phyloP scores from a whole-genome alignment of 306 rosid species.

The Cicer cuneatum region DNA sequence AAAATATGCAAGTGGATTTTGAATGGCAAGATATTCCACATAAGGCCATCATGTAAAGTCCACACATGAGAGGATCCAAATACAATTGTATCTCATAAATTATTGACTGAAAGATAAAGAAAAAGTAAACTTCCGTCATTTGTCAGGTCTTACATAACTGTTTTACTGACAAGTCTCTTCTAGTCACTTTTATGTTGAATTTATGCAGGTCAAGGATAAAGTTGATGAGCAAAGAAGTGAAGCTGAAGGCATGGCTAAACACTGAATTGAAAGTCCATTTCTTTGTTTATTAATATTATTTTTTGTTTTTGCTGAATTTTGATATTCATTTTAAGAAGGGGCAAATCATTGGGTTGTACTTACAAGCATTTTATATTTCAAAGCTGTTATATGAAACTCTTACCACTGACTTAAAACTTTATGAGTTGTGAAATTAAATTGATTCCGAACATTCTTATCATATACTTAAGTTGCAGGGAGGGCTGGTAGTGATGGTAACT shows the following conservation, averaged over 20 bases:
- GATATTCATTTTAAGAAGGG: neutral
- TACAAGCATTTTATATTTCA: slow-evolving; percentile 7
- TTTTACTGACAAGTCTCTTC: neutral
- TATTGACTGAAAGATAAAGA: slow-evolving; percentile 23
- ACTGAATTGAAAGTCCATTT: slow-evolving; percentile 2
- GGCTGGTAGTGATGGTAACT: slow-evolving; percentile 46
- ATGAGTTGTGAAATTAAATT: slow-evolving; percentile 30
- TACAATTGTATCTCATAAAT: slow-evolving; percentile 13
- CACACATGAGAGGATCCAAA: neutral
- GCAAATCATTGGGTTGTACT: neutral
- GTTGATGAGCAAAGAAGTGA: slow-evolving; percentile 45
- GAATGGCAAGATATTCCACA: neutral
- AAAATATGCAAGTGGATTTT: neutral
- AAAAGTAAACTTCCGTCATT: slow-evolving; percentile 8
- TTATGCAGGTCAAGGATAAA: slow-evolving; percentile 60
- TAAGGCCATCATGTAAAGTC: neutral
- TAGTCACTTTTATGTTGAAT: slow-evolving; percentile 35
- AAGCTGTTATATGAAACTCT: slow-evolving; percentile 36
- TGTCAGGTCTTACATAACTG: slow-evolving; percentile 13
- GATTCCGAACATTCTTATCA: slow-evolving; percentile 15
- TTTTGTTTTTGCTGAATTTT: neutral
- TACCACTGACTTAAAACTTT: no score
- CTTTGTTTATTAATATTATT: neutral
- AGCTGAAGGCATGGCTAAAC: slow-evolving; percentile 50
- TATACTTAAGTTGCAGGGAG: slow-evolving; percentile 52